A percentile compares a stretch with the other conserved stretches of the same genome.
These are phyloP conservation scores for Canariomyces notabilis DNA, from an alignment of 2,329 filamentous ascomycete species.

Conservation along the genomic window DNA sequence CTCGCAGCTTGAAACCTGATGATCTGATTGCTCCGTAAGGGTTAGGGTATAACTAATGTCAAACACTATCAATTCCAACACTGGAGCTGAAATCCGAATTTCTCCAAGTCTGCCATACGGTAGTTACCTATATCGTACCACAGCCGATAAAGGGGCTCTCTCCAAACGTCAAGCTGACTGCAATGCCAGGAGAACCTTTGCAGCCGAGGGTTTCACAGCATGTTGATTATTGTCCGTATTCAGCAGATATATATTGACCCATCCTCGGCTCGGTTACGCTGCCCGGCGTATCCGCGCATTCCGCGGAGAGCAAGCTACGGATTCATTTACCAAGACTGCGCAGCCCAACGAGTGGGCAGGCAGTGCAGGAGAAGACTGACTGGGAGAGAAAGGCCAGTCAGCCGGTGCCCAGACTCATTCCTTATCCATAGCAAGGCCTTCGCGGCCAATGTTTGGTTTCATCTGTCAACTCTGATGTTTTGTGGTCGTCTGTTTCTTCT, in stretches of 20 bases:
- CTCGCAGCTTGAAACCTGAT: no score
- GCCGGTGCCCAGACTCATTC: background rate
- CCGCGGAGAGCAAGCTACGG: background rate
- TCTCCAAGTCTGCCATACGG: no score
- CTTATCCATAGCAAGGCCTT: background rate
- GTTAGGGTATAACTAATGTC: no score
- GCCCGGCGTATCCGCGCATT: background rate
- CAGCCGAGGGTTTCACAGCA: slow-evolving; percentile 1
- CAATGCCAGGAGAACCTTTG: background rate
- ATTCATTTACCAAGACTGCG: background rate
- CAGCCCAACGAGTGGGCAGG: no score
- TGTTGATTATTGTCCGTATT: background rate
- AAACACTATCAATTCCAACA: no score
- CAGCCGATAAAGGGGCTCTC: slow-evolving; percentile 3
- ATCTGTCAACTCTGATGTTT: slow-evolving; percentile 10
- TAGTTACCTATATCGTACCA: no score
- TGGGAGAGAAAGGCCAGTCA: background rate
- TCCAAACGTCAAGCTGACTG: slow-evolving; percentile 1
- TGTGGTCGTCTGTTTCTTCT: slow-evolving; percentile 10
- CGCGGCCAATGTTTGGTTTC: slow-evolving; percentile 20
- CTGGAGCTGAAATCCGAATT: no score
- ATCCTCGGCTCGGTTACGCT: background rate
- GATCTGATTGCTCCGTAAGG: no score
- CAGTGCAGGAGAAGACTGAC: no score
- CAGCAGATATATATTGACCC: background rate